These are phyloP conservation scores for Xanthoconium separans DNA, from an alignment of 1,284 basidiomycete genomes.

Conservation along the genomic window DNA sequence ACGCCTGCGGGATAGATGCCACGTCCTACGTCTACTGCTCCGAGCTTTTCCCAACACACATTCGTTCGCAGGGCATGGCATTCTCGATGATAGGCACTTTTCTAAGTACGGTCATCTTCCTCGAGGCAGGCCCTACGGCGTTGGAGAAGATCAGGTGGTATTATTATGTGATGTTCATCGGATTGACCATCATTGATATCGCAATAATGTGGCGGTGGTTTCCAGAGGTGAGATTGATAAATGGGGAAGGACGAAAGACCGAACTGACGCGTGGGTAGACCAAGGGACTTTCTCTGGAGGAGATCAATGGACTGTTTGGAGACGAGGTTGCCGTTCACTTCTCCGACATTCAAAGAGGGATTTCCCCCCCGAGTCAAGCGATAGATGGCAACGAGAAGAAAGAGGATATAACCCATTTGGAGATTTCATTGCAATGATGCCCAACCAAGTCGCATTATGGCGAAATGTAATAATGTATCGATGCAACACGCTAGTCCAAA, in stretches of 20 bases:
- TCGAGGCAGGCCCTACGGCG: neutral
- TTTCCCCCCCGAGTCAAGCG: neutral
- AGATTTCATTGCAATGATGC: neutral
- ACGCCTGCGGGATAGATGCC: conserved; percentile 3
- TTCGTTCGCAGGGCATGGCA: conserved; percentile 14
- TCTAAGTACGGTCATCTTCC: conserved; percentile 13
- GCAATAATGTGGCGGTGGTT: conserved; percentile 2
- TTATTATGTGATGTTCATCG: neutral
- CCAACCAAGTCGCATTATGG: neutral
- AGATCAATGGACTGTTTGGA: neutral
- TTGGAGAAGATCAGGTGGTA: neutral
- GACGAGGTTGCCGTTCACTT: neutral
- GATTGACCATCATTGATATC: neutral
- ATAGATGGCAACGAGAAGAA: neutral
- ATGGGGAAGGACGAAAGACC: neutral
- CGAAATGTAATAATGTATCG: neutral
- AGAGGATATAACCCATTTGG: neutral
- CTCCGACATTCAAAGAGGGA: neutral
- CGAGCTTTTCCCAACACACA: conserved; percentile 19
- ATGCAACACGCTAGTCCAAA: conserved; percentile 50
- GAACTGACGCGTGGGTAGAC: neutral
- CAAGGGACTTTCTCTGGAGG: neutral
- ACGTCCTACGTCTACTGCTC: conserved; percentile 15
- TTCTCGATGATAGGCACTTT: conserved; percentile 22
- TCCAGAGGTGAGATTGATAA: conserved; percentile 1